phyloP scores from a whole-genome alignment of 2,329 filamentous ascomycete genomes.

The Dactylellina leptospora region DNA sequence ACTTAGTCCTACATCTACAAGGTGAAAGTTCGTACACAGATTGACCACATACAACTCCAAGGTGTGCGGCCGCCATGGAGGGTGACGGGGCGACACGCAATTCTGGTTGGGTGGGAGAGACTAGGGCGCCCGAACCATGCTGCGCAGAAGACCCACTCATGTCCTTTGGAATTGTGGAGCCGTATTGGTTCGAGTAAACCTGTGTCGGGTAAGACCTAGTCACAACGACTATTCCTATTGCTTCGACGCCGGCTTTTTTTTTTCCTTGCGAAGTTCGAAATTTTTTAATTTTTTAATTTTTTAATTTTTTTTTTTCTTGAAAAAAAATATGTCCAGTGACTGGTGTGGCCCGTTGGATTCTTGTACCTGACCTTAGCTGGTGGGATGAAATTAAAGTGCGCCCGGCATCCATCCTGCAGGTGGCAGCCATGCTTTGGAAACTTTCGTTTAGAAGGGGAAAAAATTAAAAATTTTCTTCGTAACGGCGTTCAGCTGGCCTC shows the following conservation, averaged over 20 bases:
- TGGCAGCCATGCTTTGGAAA: constrained; percentile 20
- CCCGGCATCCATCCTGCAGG: constrained; percentile 38
- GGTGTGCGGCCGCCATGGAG: constrained; percentile 40
- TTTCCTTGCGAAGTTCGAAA: constrained; percentile 8
- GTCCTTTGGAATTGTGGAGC: constrained; percentile 31
- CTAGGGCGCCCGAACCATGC: neutral
- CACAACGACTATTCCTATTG: constrained; percentile 16
- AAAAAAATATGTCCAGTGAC: no score
- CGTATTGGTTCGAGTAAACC: constrained; percentile 32
- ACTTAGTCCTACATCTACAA: constrained; percentile 26
- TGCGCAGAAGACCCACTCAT: constrained; percentile 12
- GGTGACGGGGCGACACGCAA: constrained; percentile 40
- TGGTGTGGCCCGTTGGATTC: constrained; percentile 25
- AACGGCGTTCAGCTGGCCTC: constrained; percentile 47
- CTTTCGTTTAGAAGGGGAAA: neutral
- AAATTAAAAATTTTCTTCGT: constrained; percentile 15
- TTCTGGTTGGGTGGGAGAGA: constrained; percentile 41
- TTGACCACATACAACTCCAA: constrained; percentile 4
- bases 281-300: neutral
- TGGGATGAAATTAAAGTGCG: constrained; percentile 38
- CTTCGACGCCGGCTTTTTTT: constrained; percentile 18
- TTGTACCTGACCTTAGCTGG: constrained; percentile 36
- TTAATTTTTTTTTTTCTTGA: neutral
- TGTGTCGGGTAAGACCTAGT: constrained; percentile 46
- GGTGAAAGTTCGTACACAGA: constrained; percentile 15